These are phyloP conservation scores for Ophiostoma ulmi DNA, from an alignment of 2,329 filamentous ascomycete genomes.

Conservation along the genomic window DNA sequence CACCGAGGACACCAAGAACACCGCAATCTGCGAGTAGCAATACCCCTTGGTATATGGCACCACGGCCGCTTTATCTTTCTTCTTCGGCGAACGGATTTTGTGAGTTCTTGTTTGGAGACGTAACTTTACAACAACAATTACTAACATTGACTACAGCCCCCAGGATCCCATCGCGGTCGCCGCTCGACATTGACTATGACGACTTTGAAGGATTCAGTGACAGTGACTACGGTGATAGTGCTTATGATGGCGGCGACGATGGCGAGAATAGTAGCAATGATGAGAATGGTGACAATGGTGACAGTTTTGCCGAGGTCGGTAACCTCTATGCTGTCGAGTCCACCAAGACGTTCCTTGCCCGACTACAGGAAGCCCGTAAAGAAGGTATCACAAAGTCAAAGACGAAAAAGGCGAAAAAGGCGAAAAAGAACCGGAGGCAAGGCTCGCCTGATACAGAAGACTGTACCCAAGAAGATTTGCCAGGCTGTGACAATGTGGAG, in stretches of 20 bases:
- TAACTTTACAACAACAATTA: neutral
- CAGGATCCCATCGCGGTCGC: neutral
- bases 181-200: neutral
- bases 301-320: neutral
- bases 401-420: neutral
- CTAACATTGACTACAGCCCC: neutral
- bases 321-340: neutral
- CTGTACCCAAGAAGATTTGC: neutral
- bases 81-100: conserved; percentile 9
- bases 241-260: too few relatives aligned
- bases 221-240: neutral
- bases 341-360: neutral
- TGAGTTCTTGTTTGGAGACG: neutral
- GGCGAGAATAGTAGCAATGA: neutral
- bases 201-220: neutral
- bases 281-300: neutral
- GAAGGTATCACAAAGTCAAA: neutral
- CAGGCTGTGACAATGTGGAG: neutral
- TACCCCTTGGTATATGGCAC: neutral
- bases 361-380: neutral
- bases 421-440: neutral
- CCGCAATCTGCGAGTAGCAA: neutral
- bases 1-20: neutral
- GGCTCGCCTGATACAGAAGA: neutral
- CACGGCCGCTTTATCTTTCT: neutral